A percentile compares a stretch with the other conserved stretches of the same genome.
Evolutionary conservation across 352 stramenopile genomes (phyloP).

Genomic region (Phytophthora podocarpi): DNA sequence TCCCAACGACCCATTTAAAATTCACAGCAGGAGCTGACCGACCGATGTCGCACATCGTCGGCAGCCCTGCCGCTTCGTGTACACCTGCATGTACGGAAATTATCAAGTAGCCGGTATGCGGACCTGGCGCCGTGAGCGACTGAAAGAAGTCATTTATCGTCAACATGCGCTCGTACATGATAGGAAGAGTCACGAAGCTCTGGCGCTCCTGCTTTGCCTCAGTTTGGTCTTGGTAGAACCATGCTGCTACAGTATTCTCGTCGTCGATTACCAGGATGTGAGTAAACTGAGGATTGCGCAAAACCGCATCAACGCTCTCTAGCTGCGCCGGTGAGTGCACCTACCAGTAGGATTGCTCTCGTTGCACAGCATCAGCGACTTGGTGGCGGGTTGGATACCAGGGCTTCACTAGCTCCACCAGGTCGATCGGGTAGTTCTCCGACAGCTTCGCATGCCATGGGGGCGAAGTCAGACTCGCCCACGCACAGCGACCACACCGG

Average conservation of each 20-base stretch:
- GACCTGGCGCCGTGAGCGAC: no score
- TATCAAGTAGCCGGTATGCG: no score
- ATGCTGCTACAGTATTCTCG: constrained; percentile 98
- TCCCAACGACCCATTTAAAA: no score
- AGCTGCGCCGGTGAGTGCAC: constrained; percentile 69
- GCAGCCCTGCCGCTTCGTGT: no score
- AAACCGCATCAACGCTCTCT: constrained; percentile 55
- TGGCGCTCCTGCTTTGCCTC: constrained; percentile 58
- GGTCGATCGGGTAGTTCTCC: constrained; percentile 92
- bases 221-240: constrained; percentile 90
- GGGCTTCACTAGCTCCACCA: constrained; percentile 70
- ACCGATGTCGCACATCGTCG: no score
- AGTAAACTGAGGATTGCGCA: constrained; percentile 63
- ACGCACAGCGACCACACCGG: no score
- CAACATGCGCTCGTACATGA: constrained; percentile 92
- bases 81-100: no score
- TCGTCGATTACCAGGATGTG: constrained; percentile 91
- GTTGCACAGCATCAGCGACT: constrained; percentile 96
- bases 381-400: constrained; percentile 76
- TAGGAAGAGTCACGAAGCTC: constrained; percentile 72
- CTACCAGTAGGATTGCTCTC: constrained; percentile 94
- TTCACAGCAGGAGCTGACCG: no score
- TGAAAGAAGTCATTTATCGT: no score
- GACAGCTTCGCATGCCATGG: constrained; percentile 89
- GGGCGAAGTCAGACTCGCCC: constrained; percentile 93